Conservation (phyloP, 23 red algal species). For the Gracilaria gracilis region DNA sequence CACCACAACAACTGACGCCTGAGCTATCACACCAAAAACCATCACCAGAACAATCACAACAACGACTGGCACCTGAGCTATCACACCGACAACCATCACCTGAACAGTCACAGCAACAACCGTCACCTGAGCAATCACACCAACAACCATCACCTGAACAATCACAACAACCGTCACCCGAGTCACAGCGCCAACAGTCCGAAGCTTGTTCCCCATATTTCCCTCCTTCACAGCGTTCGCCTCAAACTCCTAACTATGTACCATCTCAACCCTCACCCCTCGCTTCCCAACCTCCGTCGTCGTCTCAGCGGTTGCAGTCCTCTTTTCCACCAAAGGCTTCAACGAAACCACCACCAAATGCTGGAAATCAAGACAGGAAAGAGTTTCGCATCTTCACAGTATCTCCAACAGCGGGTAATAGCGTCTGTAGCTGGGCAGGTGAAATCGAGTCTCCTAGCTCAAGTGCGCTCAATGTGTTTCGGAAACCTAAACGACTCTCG, state of each 20-base stretch:
- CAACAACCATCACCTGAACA: background rate
- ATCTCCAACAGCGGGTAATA: background rate
- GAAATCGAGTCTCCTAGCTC: background rate
- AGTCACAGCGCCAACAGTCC: background rate
- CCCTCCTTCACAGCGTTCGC: background rate
- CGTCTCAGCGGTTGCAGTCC: background rate
- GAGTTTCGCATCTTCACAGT: background rate
- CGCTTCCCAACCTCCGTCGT: background rate
- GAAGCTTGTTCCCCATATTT: background rate
- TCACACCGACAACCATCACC: background rate
- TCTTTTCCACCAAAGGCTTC: background rate
- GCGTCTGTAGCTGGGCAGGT: background rate
- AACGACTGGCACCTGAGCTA: background rate
- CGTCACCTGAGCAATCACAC: background rate
- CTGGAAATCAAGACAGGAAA: background rate
- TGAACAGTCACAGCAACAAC: background rate
- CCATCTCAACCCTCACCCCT: background rate
- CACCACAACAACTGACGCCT: background rate
- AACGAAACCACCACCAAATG: background rate
- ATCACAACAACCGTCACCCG: background rate
- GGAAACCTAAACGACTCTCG: background rate
- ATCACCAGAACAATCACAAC: background rate
- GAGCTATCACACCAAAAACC: background rate
- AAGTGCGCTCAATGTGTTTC: background rate
- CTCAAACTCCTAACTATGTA: background rate